Evolutionary conservation across 2,329 filamentous ascomycete species (phyloP), one percentile per base, ranked within the genome.

Genomic region (Talaromyces piceae): DNA sequence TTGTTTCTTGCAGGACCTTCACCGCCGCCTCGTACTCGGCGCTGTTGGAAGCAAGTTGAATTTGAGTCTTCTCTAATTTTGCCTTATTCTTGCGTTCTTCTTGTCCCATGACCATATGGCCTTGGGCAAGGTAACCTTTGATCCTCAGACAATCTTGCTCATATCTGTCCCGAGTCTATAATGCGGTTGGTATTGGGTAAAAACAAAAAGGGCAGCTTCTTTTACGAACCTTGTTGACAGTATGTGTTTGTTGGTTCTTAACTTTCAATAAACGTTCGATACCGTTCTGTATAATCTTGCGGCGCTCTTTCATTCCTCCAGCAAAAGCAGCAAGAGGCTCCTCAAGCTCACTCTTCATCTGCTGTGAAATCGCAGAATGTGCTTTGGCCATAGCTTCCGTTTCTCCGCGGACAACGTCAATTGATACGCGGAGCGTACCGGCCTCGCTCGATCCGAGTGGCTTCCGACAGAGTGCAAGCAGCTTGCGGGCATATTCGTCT

Each of bases 21-120:
- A 98, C 87, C 0, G 93, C 90, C 47, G 82, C 82, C 68, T 98
- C 91, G 66, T 98, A 98, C 62, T 97, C 93, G 41, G 83, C 84
- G 70, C 94, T 97, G 54, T 91, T 91, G 6, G 84, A 84, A 0
- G 91, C 91, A 53, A 98, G 80, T 63, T 91, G 94, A 61, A 96
- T 93, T 67, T 98, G 93, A 1, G 93, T 97, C 79, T 98, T 98
- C 70, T 98, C 93, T 41, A 98, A 80, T 71, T 95, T 97, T 20
- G 91, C 91, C 73, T 98, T 98, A 71, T 98, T 98, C 73, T 95
- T 96, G 25, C 93, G 83, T 74, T 98, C 93, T 67, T 98, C 93
- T 62, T 98, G 93, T 12, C 93, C 93, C 93, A 98, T 98, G 52
- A 98, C 93, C 93, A 98, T 98, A 67, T 98, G 94, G 8, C 93